These are phyloP conservation scores for Marasmius sp. DNA, from an alignment of 1,284 basidiomycete genomes.

Conservation along the genomic window DNA sequence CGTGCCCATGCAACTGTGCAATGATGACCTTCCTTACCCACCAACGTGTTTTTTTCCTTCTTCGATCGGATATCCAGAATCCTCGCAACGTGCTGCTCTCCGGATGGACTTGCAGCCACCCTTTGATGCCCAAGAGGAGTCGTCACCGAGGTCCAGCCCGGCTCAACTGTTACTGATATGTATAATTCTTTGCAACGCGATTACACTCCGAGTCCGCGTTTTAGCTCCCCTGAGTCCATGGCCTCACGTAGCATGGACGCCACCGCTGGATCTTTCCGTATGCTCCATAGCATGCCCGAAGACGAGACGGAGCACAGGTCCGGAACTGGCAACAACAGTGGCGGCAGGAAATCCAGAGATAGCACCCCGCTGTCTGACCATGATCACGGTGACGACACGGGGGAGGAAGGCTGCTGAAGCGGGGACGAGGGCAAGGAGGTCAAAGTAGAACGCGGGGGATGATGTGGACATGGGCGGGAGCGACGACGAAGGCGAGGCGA, in stretches of 20 bases:
- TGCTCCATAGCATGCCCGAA: neutral
- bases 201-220: neutral
- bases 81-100: neutral
- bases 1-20: neutral
- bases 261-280: neutral
- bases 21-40: neutral
- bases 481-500: slow-evolving; percentile 8
- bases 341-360: neutral
- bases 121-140: neutral
- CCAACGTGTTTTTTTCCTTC: neutral
- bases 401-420: neutral
- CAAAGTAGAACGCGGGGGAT: neutral
- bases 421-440: neutral
- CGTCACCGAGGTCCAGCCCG: neutral
- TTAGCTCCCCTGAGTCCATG: neutral
- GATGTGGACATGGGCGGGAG: slow-evolving; percentile 21
- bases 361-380: neutral
- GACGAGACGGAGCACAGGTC: neutral
- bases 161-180: neutral
- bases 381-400: neutral
- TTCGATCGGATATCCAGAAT: neutral
- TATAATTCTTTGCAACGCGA: neutral
- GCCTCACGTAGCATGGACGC: neutral
- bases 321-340: neutral
- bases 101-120: neutral